Evolutionary conservation across 2,329 filamentous ascomycete species (phyloP).

Genomic region (Verticillium albo-atrum): DNA sequence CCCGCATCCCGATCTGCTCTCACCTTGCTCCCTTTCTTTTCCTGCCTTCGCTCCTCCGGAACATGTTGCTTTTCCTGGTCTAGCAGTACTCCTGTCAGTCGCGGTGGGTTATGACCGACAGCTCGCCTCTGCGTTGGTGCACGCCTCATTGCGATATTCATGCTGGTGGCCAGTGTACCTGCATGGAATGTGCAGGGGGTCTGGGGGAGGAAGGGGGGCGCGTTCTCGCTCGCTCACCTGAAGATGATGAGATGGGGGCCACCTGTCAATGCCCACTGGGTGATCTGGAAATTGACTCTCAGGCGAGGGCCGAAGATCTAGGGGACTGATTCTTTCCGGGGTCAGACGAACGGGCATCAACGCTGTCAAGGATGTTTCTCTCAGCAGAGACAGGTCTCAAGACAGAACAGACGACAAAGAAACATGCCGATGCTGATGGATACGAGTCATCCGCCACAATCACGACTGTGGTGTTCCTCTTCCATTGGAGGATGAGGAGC

Average conservation of each 20-base stretch:
- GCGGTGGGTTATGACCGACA: not conserved
- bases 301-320: not conserved
- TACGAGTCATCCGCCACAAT: not conserved
- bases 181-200: not conserved
- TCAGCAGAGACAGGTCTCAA: not conserved
- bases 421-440: not conserved
- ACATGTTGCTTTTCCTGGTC: not conserved
- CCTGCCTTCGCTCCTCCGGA: too few species aligned
- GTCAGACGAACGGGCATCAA: not conserved
- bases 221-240: not conserved
- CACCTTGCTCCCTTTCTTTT: too few species aligned
- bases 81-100: not conserved
- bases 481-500: too few species aligned
- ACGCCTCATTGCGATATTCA: not conserved
- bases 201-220: too few species aligned
- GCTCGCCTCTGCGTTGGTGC: not conserved
- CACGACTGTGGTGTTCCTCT: too few species aligned
- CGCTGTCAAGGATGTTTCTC: not conserved
- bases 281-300: not conserved
- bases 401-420: not conserved
- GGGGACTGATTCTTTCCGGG: not conserved
- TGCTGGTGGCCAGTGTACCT: not conserved
- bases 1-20: too few species aligned
- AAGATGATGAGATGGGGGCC: not conserved
- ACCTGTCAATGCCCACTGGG: not conserved